These are phyloP conservation scores for Pneumocystis canis DNA, from an alignment of 1,139 yeast species.

Conservation along the genomic window DNA sequence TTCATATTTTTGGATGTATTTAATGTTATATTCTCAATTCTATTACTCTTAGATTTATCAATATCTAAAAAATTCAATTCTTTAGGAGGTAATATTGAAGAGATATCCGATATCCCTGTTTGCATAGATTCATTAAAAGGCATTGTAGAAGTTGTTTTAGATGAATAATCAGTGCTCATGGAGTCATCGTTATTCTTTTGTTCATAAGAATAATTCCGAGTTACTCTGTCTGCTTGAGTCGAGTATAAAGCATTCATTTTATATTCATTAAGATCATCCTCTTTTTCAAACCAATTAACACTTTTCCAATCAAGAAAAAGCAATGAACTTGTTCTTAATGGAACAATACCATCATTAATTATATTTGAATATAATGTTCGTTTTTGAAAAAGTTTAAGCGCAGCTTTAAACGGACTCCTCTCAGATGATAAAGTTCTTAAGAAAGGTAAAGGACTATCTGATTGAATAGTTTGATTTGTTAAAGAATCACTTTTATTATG, in stretches of 20 bases:
- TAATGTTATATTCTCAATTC: background rate
- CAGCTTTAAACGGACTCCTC: conserved; percentile 61
- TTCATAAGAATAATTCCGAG: background rate
- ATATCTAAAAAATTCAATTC: background rate
- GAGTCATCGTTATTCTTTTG: background rate
- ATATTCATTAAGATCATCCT: conserved; percentile 20
- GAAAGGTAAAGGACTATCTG: conserved; percentile 36
- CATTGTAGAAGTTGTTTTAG: background rate
- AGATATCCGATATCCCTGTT: background rate
- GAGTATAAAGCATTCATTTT: conserved; percentile 23
- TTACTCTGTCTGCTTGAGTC: background rate
- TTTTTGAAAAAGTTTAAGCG: conserved; percentile 46
- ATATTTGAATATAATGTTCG: conserved; percentile 70
- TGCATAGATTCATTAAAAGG: background rate
- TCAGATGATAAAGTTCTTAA: conserved; percentile 48
- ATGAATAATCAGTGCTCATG: background rate
- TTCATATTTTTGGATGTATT: background rate
- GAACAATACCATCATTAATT: conserved; percentile 86
- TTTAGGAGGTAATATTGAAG: background rate
- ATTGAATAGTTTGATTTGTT: background rate
- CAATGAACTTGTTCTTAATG: conserved; percentile 72
- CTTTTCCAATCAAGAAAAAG: conserved; percentile 65
- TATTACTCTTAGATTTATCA: background rate
- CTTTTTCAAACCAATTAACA: conserved; percentile 33
- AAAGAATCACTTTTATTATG: conserved; percentile 1